Base-by-base conservation (phyloP, 108 stramenopile genomes). In the Nitzschia palea region DNA sequence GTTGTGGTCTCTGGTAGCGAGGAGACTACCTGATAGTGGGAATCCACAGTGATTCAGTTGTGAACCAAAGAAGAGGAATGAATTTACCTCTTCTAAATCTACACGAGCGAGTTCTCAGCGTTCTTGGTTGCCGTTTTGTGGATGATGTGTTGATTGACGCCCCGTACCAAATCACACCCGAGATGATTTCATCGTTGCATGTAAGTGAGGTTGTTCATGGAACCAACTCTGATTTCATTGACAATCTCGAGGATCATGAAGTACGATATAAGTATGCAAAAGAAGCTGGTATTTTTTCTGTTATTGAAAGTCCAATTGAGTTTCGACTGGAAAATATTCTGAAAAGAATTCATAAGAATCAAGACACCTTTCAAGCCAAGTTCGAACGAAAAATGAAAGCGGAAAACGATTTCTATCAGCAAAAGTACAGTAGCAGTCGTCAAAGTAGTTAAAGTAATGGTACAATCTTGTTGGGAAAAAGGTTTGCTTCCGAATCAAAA, bases 1-100 rank as follows among this genome's bases (percentile, higher is more conserved):
- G 6, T 8, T 26, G 25, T 51, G 17, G 47, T 32, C 9, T 18
- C 33, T 1, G 35, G n/a, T 15, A 88, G 83, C 76, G 87, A 34
- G 97, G 97, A 18, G 95, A 98, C 75, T 99, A 98, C 68, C 70
- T 99, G 3, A 87, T 99, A 53, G 99, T 95, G n/a, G 99, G 99
- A 35, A 86, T 99, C 32, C 97, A 99, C 68, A 86, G 94, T 60
- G 99, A 99, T 77, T 73, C 86, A 50, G 79, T 88, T 12, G 97
- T 98, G 2, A 97, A 98, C 83, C 80, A 83, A 55, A 74, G 76
- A 18, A 82, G 82, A 4, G 96, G 94, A 28, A 83, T 79, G 18
- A 73, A 73, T 48, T 30, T 73, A 17, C 71, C 71, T 36, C 63
- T 73, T 10, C 27, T 73, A 94, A 98, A 97, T 84, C 72, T 97